Evolutionary conservation across 495 filamentous ascomycete genomes (phyloP).

Genomic region (Tetracladium marchalianum): DNA sequence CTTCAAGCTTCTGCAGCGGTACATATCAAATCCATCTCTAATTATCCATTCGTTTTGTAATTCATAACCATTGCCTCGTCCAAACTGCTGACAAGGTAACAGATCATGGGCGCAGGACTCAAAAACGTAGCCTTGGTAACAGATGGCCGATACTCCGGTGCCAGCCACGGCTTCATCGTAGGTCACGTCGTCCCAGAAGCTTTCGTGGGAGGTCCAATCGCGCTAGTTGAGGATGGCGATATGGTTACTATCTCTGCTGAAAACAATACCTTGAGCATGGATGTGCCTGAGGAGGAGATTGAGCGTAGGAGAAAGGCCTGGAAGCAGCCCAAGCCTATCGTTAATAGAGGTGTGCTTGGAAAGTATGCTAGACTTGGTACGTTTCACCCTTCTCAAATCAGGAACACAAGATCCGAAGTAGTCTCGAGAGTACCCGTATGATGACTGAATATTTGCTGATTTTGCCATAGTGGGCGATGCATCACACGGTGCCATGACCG

Average conservation of each 20-base stretch:
- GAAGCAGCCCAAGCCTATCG: constrained; percentile 60
- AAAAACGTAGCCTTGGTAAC: constrained; percentile 88
- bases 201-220: constrained; percentile 69
- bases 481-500: constrained; percentile 44
- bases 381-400: too few relatives aligned
- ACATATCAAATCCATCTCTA: too few relatives aligned
- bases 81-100: constrained; percentile 50
- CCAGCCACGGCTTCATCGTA: constrained; percentile 92
- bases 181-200: constrained; percentile 92
- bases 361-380: constrained; percentile 62
- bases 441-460: too few relatives aligned
- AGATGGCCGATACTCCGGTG: constrained; percentile 85
- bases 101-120: constrained; percentile 86
- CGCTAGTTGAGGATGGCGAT: constrained; percentile 72
- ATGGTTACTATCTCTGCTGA: constrained; percentile 79
- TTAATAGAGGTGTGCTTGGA: constrained; percentile 79
- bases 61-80: too few relatives aligned
- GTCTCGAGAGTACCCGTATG: too few relatives aligned
- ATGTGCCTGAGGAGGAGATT: constrained; percentile 69
- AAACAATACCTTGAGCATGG: constrained; percentile 63
- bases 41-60: too few relatives aligned
- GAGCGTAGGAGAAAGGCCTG: constrained; percentile 54
- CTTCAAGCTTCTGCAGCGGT: constrained; percentile 25
- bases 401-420: too few relatives aligned
- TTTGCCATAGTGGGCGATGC: constrained; percentile 36